Evolutionary conservation across 306 rosid genomes (phyloP).

Genomic region (Quercus dentata): DNA sequence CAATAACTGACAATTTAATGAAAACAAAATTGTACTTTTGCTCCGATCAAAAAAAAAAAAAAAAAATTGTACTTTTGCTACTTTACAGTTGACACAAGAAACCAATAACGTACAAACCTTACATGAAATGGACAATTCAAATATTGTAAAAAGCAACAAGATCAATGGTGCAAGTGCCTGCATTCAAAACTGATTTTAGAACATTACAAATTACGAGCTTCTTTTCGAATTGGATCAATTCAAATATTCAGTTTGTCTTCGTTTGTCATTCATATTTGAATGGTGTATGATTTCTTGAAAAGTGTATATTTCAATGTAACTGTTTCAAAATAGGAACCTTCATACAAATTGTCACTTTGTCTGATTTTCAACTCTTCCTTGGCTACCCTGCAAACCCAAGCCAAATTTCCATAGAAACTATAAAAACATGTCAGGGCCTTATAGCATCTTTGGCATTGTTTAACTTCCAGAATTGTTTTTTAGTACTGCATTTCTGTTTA

Average conservation of each 20-base stretch:
- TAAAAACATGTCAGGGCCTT: constrained; percentile 6
- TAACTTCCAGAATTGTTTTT: background rate
- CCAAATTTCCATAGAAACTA: background rate
- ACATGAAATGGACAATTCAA: too few species aligned
- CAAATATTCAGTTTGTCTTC: constrained; percentile 41
- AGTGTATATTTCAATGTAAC: constrained; percentile 4
- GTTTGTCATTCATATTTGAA: constrained; percentile 23
- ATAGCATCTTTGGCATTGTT: background rate
- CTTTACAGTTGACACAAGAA: too few species aligned
- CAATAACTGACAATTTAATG: too few species aligned
- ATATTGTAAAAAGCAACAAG: too few species aligned
- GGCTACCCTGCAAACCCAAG: background rate
- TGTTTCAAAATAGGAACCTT: constrained; percentile 4
- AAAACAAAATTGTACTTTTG: too few species aligned
- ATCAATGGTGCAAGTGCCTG: background rate
- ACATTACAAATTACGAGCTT: constrained; percentile 17
- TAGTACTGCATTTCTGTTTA: constrained; percentile 2
- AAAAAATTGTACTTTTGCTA: too few species aligned
- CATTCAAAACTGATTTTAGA: constrained; percentile 6
- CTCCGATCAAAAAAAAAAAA: too few species aligned
- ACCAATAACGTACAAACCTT: too few species aligned
- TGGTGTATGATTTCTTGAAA: constrained; percentile 6
- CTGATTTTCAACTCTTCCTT: background rate
- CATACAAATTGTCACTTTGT: background rate
- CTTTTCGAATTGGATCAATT: constrained; percentile 27